Conservation (phyloP, 768 basidiomycete species). For the Russula lepida region DNA sequence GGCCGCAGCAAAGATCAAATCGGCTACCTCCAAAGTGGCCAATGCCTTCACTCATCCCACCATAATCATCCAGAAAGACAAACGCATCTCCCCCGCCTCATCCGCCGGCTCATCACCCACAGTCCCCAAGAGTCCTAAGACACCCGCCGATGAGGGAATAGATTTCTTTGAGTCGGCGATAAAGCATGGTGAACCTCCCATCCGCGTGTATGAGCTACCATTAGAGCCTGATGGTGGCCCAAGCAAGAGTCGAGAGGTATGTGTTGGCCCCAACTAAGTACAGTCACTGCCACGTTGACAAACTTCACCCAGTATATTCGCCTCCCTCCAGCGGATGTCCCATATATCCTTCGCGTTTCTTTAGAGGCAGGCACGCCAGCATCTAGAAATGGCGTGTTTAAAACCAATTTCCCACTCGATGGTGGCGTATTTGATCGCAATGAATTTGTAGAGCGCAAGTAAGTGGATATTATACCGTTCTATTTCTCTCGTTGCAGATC, state of each 20-base stretch:
- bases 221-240: conserved; percentile 91
- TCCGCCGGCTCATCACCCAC: conserved; percentile 19
- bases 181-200: conserved; percentile 47
- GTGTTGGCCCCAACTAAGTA: conserved; percentile 25
- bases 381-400: conserved; percentile 83
- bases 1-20: conserved; percentile 11
- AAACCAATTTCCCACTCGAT: conserved; percentile 94
- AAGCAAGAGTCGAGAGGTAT: conserved; percentile 70
- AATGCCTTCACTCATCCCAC: conserved; percentile 5
- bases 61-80: conserved; percentile 13
- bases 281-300: conserved; percentile 1
- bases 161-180: conserved; percentile 68
- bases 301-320: conserved; percentile 70
- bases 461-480: conserved; percentile 27
- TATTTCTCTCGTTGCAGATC: not conserved
- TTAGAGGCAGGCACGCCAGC: conserved; percentile 90
- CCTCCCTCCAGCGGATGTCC: conserved; percentile 80
- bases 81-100: not conserved
- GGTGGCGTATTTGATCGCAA: conserved; percentile 79
- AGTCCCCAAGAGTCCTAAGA: conserved; percentile 53
- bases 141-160: conserved; percentile 88
- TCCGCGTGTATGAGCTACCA: conserved; percentile 78
- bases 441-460: conserved; percentile 69
- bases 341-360: conserved; percentile 87
- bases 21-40: not conserved